These are phyloP conservation scores for Phytophthora nicotianae DNA, from an alignment of 352 stramenopile genomes.

Conservation along the genomic window DNA sequence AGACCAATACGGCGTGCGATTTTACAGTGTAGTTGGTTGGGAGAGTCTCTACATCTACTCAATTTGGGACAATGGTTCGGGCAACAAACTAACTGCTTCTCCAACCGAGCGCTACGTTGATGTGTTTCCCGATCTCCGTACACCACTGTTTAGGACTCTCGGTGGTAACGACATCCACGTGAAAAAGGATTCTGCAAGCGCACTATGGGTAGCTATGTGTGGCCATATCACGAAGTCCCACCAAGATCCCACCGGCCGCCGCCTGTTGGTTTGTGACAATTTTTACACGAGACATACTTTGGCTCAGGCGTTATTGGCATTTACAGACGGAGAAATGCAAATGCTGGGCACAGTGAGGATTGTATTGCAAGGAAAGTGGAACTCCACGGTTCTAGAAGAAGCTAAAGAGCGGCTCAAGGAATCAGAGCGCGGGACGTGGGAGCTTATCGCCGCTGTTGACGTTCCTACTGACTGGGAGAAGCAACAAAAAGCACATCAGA, in stretches of 20 bases:
- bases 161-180: background rate
- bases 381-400: background rate
- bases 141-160: background rate
- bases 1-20: too few species aligned
- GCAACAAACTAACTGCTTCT: background rate
- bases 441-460: conserved; percentile 6
- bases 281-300: too few species aligned
- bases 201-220: too few species aligned
- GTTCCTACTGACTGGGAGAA: background rate
- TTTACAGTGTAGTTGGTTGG: too few species aligned
- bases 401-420: background rate
- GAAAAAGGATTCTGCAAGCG: conserved; percentile 2
- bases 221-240: too few species aligned
- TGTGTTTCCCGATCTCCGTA: background rate
- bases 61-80: conserved; percentile 20
- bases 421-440: conserved; percentile 1
- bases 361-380: conserved; percentile 5
- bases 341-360: conserved; percentile 7
- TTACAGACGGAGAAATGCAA: conserved; percentile 7
- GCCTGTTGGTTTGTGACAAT: too few species aligned
- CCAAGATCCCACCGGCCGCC: too few species aligned
- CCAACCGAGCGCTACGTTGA: conserved; percentile 1
- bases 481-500: conserved; percentile 1
- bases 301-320: background rate
- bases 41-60: too few species aligned